A percentile compares a stretch with the other conserved stretches of the same genome.
These are phyloP conservation scores for Helotiales sp. DNA, from an alignment of 2,329 filamentous ascomycete species.

Conservation along the genomic window DNA sequence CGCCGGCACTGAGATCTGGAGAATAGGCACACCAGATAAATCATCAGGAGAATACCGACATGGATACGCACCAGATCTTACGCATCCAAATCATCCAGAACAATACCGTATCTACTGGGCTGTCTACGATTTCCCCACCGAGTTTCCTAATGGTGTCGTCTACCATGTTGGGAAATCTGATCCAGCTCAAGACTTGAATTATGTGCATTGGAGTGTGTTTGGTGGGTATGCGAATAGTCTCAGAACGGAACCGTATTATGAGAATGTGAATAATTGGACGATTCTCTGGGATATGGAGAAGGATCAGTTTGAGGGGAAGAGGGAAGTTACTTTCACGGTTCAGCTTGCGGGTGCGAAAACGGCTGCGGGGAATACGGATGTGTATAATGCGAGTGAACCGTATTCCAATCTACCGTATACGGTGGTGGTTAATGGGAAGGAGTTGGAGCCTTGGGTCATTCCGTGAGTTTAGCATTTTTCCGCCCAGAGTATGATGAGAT, in stretches of 20 bases:
- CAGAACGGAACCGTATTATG: slow-evolving; percentile 43
- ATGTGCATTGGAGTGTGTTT: slow-evolving; percentile 66
- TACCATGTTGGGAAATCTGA: slow-evolving; percentile 57
- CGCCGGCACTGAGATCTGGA: slow-evolving; percentile 59
- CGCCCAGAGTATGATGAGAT: background rate
- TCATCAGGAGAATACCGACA: slow-evolving; percentile 60
- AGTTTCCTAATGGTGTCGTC: slow-evolving; percentile 58
- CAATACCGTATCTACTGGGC: slow-evolving; percentile 64
- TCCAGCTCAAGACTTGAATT: slow-evolving; percentile 54
- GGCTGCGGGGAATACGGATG: slow-evolving; percentile 61
- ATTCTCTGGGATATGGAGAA: slow-evolving; percentile 50
- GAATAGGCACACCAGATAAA: slow-evolving; percentile 63
- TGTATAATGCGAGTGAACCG: slow-evolving; percentile 52
- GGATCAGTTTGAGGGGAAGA: slow-evolving; percentile 42
- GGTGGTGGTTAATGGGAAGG: slow-evolving; percentile 46
- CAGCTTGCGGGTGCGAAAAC: slow-evolving; percentile 64
- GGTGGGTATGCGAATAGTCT: slow-evolving; percentile 53
- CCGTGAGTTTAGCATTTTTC: slow-evolving; percentile 41
- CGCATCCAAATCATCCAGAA: slow-evolving; percentile 51
- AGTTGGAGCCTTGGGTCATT: slow-evolving; percentile 54
- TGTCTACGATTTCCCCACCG: slow-evolving; percentile 56
- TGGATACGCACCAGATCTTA: slow-evolving; percentile 50
- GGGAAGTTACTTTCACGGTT: slow-evolving; percentile 58
- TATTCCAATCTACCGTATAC: slow-evolving; percentile 54
- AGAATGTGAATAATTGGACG: slow-evolving; percentile 60